phyloP scores from a whole-genome alignment of 257 asterid genomes.

The Scutellaria galericulata region DNA sequence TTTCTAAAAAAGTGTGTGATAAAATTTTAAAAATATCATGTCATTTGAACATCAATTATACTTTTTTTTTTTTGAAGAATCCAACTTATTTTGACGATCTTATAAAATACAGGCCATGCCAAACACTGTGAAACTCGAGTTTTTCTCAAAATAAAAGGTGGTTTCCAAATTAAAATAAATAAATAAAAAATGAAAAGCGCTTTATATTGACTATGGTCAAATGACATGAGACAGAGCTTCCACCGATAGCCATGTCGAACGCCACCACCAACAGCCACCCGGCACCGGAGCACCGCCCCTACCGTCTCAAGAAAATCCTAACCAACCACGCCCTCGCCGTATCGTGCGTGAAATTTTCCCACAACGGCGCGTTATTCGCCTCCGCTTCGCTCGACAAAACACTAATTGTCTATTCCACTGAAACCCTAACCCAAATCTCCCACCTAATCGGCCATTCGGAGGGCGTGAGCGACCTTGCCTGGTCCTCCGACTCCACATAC shows the following conservation, averaged over 20 bases:
- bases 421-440: conserved; percentile 62
- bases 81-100: too few species aligned
- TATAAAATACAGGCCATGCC: too few species aligned
- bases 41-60: too few species aligned
- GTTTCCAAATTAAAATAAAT: not conserved
- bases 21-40: too few species aligned
- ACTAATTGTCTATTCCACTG: conserved; percentile 75
- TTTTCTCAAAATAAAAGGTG: not conserved
- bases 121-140: too few species aligned
- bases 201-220: too few species aligned
- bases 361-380: conserved; percentile 78
- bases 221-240: too few species aligned
- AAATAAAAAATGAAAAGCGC: too few species aligned
- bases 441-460: conserved; percentile 77
- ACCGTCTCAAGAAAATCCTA: conserved; percentile 63
- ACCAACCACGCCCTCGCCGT: conserved; percentile 65
- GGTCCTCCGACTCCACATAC: conserved; percentile 92
- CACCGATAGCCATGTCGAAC: conserved; percentile 48
- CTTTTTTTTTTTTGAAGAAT: too few species aligned
- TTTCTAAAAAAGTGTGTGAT: too few species aligned
- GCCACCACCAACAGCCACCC: conserved; percentile 40
- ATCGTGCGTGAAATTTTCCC: conserved; percentile 79
- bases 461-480: conserved; percentile 82
- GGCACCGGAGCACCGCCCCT: conserved; percentile 56
- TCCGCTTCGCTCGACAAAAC: conserved; percentile 91